Base-by-base conservation (phyloP, 2,329 filamentous ascomycete genomes). In the Aaosphaeria pasadenensis region DNA sequence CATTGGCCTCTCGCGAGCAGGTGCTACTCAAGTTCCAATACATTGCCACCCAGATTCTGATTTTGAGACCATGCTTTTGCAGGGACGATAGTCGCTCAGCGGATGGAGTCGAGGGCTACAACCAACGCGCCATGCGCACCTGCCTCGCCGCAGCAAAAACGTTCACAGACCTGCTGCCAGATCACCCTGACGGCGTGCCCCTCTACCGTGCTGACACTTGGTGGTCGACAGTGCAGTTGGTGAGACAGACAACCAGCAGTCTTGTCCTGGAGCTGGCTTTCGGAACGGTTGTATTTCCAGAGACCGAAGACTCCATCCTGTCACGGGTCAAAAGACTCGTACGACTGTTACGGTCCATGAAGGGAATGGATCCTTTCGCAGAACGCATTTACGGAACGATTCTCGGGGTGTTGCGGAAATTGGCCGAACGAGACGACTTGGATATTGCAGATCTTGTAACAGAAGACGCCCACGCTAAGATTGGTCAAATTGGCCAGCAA, bases 171-270 rank as follows among this genome's bases (percentile, higher is more conserved):
- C 41, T 43, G 7, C 17, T 43, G 11, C 41, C 41, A 43, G 41
- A 43, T 11, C 7, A 43, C 11, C 9, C 17, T 9, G 30, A 30
- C 11, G 24, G 9, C 9, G 9, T 9, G 24, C 31, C 47, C 50
- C 30, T 58, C 11, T 60, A 59, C 24, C n/a, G 40, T 2, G 44
- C 49, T 11, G 53, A 53, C 11, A 71, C 71, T 3, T 74, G 71
- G 71, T 74, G 70, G 70, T 67, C 55, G 39, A 49, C 66, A 11
- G 53, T 73, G n/a, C 60, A 63, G 42, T 56, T 51, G 11, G 32
- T 74, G 11, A 69, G 72, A 58, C 71, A 74, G 52, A 64, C 69
- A 2, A 55, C 64, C 1, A 59, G 63, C 2, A 56, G 73, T 11
- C 50, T 73, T 9, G 57, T 72, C 42, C 56, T 69, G 6, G 71